These are phyloP conservation scores for Punctularia strigosozonata DNA, from an alignment of 768 basidiomycete species.

Conservation along the genomic window DNA sequence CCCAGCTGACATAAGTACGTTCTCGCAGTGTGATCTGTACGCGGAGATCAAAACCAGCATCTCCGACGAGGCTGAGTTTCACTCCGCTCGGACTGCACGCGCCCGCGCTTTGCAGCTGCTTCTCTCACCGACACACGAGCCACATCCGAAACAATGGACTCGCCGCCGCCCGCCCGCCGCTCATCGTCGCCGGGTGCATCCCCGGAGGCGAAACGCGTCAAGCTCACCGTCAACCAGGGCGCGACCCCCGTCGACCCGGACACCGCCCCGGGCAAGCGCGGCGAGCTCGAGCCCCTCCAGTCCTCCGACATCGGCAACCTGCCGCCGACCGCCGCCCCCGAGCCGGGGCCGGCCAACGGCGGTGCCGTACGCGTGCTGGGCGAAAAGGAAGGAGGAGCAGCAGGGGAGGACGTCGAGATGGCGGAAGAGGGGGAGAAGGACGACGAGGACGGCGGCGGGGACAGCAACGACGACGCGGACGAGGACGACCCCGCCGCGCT, in stretches of 20 bases:
- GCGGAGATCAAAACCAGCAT: too few relatives aligned
- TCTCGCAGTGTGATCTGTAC: too few relatives aligned
- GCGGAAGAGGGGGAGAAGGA: constrained; percentile 62
- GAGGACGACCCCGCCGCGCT: constrained; percentile 79
- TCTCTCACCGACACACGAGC: too few relatives aligned
- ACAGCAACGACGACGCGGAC: constrained; percentile 72
- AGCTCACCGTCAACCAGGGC: constrained; percentile 38
- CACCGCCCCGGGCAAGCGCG: constrained; percentile 72
- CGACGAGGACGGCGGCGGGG: constrained; percentile 69
- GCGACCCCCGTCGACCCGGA: constrained; percentile 69
- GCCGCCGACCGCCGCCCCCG: constrained; percentile 22
- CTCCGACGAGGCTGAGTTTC: not conserved
- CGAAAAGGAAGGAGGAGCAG: constrained; percentile 57
- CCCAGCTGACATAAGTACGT: too few relatives aligned
- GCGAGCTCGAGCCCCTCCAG: constrained; percentile 76
- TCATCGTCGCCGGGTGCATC: constrained; percentile 22
- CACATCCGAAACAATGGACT: constrained; percentile 17
- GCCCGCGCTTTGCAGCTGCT: not conserved
- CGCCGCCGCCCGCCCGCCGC: constrained; percentile 26
- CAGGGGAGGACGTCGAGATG: constrained; percentile 78
- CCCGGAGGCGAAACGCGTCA: constrained; percentile 22
- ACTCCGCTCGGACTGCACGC: not conserved
- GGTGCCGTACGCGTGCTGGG: constrained; percentile 24
- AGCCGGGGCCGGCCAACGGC: constrained; percentile 18
- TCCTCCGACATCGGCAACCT: constrained; percentile 75